Evolutionary conservation across 164 flowering plant species (phyloP), one percentile per base, ranked within the genome.

Genomic region (Stephania yunnanensis): DNA sequence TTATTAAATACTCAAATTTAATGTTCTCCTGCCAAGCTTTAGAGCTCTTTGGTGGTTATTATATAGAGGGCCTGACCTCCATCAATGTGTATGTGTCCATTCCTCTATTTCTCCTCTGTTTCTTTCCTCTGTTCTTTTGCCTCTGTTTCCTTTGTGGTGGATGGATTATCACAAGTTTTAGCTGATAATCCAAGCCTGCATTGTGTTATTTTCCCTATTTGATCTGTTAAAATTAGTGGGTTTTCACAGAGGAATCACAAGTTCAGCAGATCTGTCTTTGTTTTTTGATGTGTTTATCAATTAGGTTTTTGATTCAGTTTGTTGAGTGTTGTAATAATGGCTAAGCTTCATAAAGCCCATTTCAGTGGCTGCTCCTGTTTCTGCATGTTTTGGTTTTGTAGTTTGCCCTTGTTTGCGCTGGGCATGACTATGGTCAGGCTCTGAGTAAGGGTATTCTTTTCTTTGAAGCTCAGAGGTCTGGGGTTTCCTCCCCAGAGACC

Each of bases 391-490:
- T 84, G 44, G 83, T 87, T n/a, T 55, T 88, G n/a, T n/a, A n/a
- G 11, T 76, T 81, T 15, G 17, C 83, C 19, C 87, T 78, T 44
- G 91, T 85, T 73, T 48, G 79, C n/a, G 93, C 87, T 30, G 91
- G 91, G 30, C 98, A 95, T 85, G 91, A 95, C 77, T 94, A 94
- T 71, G 88, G 86, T 36, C 85, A 88, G 72, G 99, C 99, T 72
- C 78, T 96, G 69, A 89, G 83, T 53, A 96, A 96, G 81, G 85
- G 97, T 87, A 78, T 96, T 81, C 89, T 96, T 52, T 96, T 89
- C 85, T 96, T 83, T 78, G 99, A 96, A 84, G 98, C 97, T 77
- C 99, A 96, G 83, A 87, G 99, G 85, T 94, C 98, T 75, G 99
- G 99, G 20, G n/a, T n/a, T 82, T 80, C 75, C 92, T 96, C n/a